Evolutionary conservation across 345 rosid genomes (phyloP), one percentile per base, ranked within the genome.

Genomic region (Hirschfeldia incana): DNA sequence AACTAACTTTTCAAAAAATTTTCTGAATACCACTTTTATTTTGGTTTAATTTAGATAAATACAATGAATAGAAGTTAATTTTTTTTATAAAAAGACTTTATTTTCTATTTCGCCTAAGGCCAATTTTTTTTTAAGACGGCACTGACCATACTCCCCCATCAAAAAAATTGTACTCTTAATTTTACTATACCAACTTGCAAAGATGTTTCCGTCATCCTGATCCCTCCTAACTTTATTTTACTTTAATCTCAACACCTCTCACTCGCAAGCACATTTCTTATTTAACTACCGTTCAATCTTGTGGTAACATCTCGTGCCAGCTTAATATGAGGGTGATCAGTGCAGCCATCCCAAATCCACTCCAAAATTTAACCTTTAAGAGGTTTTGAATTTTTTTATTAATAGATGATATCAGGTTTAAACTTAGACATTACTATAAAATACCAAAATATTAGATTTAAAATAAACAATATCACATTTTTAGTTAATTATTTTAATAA

Each of bases 251-350:
- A 12, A 46, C 58, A 62, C 34, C 10, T 62, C 66, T 29, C 66
- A 62, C 66, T 62, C 39, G n/a, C 17, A 12, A 53, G 3, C 63
- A 53, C 63, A 69, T 15, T 55, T 71, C 33, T 70, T 57, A 32
- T 57, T 4, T 32, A 70, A 70, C 53, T 12, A 57, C 33, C 21
- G 65, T 57, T 36, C 53, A 34, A 26, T 7, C 6, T 53, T 58
- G 75, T 59, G 26, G 74, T 21, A 70, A 33, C 66, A 49, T 4
- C 17, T 13, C 16, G 17, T 49, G 57, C 57, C 57, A 17, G 8
- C 57, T 49, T 49, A 49, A 17, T 49, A 4, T n/a, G 57, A 49
- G 57, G 21, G 57, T 49, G 57, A 49, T 49, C 17, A n/a, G 57
- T 49, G 57, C 55, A 46, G 53, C 15, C n/a, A 15, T 44, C 53